Evolutionary conservation across 345 rosid species (phyloP).

Genomic region (Citrus unshiu): DNA sequence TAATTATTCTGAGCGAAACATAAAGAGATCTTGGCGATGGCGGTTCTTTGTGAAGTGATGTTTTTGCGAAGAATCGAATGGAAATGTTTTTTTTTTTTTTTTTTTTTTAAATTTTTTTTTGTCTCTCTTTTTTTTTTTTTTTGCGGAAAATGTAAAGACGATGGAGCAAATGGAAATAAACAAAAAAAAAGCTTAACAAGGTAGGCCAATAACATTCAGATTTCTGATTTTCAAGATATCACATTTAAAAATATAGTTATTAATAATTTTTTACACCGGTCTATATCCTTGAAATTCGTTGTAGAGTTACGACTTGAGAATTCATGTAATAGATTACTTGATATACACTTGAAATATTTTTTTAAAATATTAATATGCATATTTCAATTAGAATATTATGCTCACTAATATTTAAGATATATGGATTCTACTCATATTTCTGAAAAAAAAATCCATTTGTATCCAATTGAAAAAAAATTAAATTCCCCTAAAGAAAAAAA

Average conservation of each 20-base stretch:
- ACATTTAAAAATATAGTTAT: not conserved
- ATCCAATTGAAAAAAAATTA: too few species aligned
- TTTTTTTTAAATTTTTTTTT: not conserved
- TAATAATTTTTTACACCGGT: not conserved
- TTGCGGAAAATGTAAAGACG: too few species aligned
- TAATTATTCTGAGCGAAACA: not conserved
- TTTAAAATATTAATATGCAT: too few species aligned
- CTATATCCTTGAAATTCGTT: not conserved
- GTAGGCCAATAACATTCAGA: not conserved
- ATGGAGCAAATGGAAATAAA: too few species aligned
- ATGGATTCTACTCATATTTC: too few species aligned
- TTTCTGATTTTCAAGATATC: not conserved
- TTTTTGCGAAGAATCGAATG: not conserved
- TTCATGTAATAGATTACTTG: too few species aligned
- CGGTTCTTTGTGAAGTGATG: not conserved
- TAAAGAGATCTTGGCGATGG: conserved; percentile 13
- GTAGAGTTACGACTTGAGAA: not conserved
- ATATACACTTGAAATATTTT: too few species aligned
- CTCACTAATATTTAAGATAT: too few species aligned
- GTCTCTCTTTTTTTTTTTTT: not conserved
- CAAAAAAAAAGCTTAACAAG: too few species aligned
- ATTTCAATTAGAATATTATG: too few species aligned
- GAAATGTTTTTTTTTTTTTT: not conserved
- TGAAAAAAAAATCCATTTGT: fast-evolving
- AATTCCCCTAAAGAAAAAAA: too few species aligned